Base-by-base conservation (phyloP, 2,329 filamentous ascomycete genomes). In the Scedosporium dehoogii region DNA sequence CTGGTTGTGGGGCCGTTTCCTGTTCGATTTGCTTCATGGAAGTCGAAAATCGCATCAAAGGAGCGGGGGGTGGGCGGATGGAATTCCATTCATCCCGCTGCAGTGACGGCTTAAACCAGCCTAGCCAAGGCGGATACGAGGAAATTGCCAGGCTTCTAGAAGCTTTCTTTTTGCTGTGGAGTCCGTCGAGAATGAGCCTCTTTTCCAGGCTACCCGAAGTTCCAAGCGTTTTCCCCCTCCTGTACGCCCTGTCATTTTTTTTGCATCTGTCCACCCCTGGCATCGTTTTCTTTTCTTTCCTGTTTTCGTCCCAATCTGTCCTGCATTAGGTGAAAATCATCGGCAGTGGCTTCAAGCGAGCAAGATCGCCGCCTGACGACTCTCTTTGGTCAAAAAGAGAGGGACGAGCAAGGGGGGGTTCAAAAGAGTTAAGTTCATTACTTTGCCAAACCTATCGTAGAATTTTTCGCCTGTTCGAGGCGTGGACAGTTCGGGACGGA, bases 261-360 rank as follows among this genome's bases (percentile, higher is more conserved):
- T n/a, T 48, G 44, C 33, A 38, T 38, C 33, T 4, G 2, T 48
- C 44, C 44, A 9, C 44, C 44, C 18, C 44, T 4, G 44, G 14
- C n/a, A 48, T 21, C 16, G 16, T 33, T 7, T 33, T 33, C 29
- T 33, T 33, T 16, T 38, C n/a, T n/a, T 51, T 51, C 38, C 44
- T 53, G 23, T 14, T 38, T 60, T 60, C 21, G 44, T 46, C 25
- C 25, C 38, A 21, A 21, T 46, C 27, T 27, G 59, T 18, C 42
- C 44, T 25, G 59, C 59, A 51, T 60, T 60, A 25, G 44, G 16
- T 18, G 59, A 21, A 38, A 25, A 60, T 60, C 59, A 53, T 38
- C 25, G 59, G 44, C 25, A 33, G 44, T 44, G n/a, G 25, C 25
- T 18, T 38, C 23, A 60, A 46, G 59, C 59, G 44, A 60, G 44